phyloP scores from a whole-genome alignment of 306 rosid genomes.

The Sicyos edulis region DNA sequence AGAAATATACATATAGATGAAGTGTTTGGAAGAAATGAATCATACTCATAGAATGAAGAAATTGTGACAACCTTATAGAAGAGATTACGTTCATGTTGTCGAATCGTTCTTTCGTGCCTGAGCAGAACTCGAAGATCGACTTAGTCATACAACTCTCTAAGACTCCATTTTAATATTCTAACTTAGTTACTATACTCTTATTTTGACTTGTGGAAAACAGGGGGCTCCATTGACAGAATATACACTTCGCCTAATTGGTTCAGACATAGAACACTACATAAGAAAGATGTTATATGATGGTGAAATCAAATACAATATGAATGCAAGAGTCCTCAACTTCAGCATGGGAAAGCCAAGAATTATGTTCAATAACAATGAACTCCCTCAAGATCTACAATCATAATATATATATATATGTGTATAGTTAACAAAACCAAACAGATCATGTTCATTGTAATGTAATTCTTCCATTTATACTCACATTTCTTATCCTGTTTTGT shows the following conservation, averaged over 20 bases:
- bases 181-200: neutral
- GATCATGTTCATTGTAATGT: neutral
- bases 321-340: constrained; percentile 79
- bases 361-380: constrained; percentile 53
- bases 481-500: neutral
- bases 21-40: no score
- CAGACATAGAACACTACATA: constrained; percentile 83
- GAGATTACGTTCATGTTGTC: neutral
- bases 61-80: no score
- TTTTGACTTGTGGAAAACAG: constrained; percentile 29
- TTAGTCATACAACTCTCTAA: neutral
- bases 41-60: no score
- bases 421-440: constrained; percentile 2
- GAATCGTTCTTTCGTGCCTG: neutral
- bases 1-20: no score
- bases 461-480: neutral
- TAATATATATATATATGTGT: neutral
- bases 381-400: constrained; percentile 36
- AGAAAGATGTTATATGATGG: constrained; percentile 54
- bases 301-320: constrained; percentile 75
- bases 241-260: constrained; percentile 87
- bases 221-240: constrained; percentile 85
- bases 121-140: neutral
- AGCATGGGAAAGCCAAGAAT: constrained; percentile 98
- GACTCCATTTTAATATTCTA: neutral